Evolutionary conservation across 2,329 filamentous ascomycete genomes (phyloP).

Genomic region (Penicillium psychrosexuale): DNA sequence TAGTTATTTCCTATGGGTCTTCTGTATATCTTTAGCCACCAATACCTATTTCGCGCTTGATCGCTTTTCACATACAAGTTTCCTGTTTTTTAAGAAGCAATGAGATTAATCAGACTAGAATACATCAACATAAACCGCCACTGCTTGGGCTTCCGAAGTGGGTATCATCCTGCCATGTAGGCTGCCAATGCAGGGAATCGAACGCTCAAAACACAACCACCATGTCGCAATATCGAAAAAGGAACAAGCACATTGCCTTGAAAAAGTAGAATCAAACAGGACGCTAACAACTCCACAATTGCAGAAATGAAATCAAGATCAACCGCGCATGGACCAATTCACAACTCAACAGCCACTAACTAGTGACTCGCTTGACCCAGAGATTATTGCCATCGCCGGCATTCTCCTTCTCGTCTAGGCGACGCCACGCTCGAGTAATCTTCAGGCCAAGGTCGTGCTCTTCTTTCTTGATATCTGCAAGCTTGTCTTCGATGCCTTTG

Average conservation of each 20-base stretch:
- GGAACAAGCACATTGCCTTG: background rate
- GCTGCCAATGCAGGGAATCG: background rate
- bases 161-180: slow-evolving; percentile 8
- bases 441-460: slow-evolving; percentile 76
- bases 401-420: slow-evolving; percentile 61
- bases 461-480: slow-evolving; percentile 70
- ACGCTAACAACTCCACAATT: background rate
- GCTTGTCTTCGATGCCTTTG: slow-evolving; percentile 61
- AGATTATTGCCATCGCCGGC: slow-evolving; percentile 56
- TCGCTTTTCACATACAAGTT: background rate
- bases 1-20: background rate
- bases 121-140: slow-evolving; percentile 1
- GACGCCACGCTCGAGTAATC: slow-evolving; percentile 70
- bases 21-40: slow-evolving; percentile 10
- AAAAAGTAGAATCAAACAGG: background rate
- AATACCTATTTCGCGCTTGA: slow-evolving; percentile 9
- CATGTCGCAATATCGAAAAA: slow-evolving; percentile 1
- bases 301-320: background rate
- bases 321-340: background rate
- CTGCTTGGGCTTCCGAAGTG: background rate
- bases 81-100: background rate
- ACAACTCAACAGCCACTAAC: slow-evolving; percentile 39
- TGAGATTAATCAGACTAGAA: background rate
- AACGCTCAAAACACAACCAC: slow-evolving; percentile 7
- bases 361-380: slow-evolving; percentile 76